Base-by-base conservation (phyloP, 192 early-diverging fungal species). In the Umbelopsis sp. region DNA sequence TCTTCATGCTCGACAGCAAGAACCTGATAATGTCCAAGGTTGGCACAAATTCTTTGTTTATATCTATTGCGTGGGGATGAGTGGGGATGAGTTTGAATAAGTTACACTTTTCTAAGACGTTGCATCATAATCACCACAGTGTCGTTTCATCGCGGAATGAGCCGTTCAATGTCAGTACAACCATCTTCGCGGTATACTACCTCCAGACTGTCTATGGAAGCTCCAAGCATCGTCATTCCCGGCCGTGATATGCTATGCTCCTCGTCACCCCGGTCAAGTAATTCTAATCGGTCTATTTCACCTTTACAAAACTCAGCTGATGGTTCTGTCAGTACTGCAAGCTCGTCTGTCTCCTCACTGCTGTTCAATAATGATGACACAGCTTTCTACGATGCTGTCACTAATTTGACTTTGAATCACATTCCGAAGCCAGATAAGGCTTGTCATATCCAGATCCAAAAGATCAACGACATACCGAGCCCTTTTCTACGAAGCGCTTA, bases 381-480 rank as follows among this genome's bases (percentile, higher is more conserved):
- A 35, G 11, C 55, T 8, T 61, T 61, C 8, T 61, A 61, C 55
- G 55, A 61, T 7, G 55, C 55, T 35, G 25, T 61, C 21, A 61
- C 55, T 10, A 61, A 61, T 16, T 30, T 61, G n/a, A 61, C 16
- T 35, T 18, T 61, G 30, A 18, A 25, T 18, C 25, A 16, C 10
- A 22, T 41, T 6, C 37, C 18, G 4, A 35, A 13, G 30, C 16
- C 55, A 61, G 55, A 61, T 61, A 61, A 35, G 33, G 27, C 55
- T 25, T 61, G 55, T 35, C 55, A 61, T 61, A 61, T 61, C 55
- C 55, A 61, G 55, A 61, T 61, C 35, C 55, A 61, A 18, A 11
- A n/a, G 12, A 61, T 61, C 18, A 61, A 61, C 13, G 55, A 61
- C 12, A 61, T 61, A 61, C 55, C 55, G 55, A 61, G 55, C 30